Evolutionary conservation across 345 rosid genomes (phyloP).

Genomic region (Eucalyptus sideroxylon): DNA sequence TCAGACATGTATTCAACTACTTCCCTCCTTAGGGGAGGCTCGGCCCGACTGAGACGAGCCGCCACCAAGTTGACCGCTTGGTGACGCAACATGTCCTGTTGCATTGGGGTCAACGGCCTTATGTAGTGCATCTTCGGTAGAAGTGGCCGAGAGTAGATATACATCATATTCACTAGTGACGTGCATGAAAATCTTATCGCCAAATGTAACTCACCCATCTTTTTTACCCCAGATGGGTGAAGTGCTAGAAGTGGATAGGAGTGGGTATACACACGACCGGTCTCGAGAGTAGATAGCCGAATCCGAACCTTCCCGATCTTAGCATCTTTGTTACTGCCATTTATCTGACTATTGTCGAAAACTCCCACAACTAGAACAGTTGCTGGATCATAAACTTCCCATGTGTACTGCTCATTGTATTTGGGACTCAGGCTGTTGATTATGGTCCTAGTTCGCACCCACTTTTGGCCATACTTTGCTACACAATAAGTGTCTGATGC

Average conservation of each 20-base stretch:
- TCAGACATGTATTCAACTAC: constrained; percentile 87
- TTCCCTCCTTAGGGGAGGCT: constrained; percentile 81
- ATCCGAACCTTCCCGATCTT: constrained; percentile 76
- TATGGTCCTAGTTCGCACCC: constrained; percentile 89
- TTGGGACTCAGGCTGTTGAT: constrained; percentile 55
- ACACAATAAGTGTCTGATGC: constrained; percentile 93
- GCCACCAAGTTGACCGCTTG: constrained; percentile 79
- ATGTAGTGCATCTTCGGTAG: constrained; percentile 88
- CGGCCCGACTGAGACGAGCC: constrained; percentile 66
- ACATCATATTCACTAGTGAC: constrained; percentile 45
- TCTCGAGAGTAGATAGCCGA: constrained; percentile 75
- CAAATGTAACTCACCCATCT: constrained; percentile 86
- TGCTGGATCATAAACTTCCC: constrained; percentile 96
- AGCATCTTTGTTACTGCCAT: constrained; percentile 26
- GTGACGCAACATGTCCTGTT: constrained; percentile 67
- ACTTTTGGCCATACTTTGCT: constrained; percentile 91
- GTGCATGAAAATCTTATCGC: constrained; percentile 79
- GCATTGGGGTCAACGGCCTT: constrained; percentile 58
- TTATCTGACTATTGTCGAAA: constrained; percentile 68
- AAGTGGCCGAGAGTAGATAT: constrained; percentile 53
- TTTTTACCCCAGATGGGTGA: constrained; percentile 74
- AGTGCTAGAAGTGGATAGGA: constrained; percentile 78
- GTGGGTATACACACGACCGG: constrained; percentile 75
- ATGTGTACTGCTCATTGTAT: constrained; percentile 91
- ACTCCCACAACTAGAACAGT: constrained; percentile 83